Percentiles rank a stretch among this genome's conserved stretches.
phyloP scores from a whole-genome alignment of 2,329 filamentous ascomycete species.

The Periglandula ipomoeae region DNA sequence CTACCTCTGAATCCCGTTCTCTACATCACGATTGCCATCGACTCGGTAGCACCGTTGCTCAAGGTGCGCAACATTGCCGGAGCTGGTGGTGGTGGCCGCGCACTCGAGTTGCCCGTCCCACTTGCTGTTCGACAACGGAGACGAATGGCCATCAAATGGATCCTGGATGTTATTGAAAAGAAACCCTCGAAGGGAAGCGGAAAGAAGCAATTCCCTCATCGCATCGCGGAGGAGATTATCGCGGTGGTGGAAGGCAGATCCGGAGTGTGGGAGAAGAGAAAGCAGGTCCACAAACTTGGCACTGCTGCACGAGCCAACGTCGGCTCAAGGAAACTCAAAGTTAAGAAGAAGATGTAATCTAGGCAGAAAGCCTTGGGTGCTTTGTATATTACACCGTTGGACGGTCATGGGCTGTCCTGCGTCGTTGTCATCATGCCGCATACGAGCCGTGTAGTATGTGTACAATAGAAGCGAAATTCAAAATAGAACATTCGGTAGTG shows the following conservation, averaged over 20 bases:
- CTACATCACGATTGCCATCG: slow-evolving; percentile 84
- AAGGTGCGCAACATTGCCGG: slow-evolving; percentile 68
- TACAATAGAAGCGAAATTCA: slow-evolving; percentile 1
- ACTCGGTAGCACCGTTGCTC: slow-evolving; percentile 84
- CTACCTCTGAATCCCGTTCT: slow-evolving; percentile 83
- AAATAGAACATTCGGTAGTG: neutral
- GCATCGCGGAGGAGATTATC: slow-evolving; percentile 79
- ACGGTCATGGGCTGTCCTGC: neutral
- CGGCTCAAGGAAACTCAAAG: slow-evolving; percentile 27
- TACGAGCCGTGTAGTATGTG: neutral
- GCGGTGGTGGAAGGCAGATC: slow-evolving; percentile 82
- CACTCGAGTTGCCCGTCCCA: slow-evolving; percentile 75
- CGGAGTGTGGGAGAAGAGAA: slow-evolving; percentile 73
- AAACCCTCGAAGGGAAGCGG: slow-evolving; percentile 65
- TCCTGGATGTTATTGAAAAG: slow-evolving; percentile 74
- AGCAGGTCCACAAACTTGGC: slow-evolving; percentile 68
- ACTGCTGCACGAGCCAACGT: slow-evolving; percentile 71
- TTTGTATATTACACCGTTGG: slow-evolving; percentile 1
- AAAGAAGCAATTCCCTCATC: slow-evolving; percentile 61
- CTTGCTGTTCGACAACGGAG: slow-evolving; percentile 66
- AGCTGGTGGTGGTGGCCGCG: slow-evolving; percentile 74
- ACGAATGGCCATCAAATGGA: slow-evolving; percentile 77
- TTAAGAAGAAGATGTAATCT: slow-evolving; percentile 25
- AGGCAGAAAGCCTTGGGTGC: neutral
- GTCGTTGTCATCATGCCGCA: neutral